Conservation (phyloP, 805 yeast species). For the Zygotorulaspora sp. region DNA sequence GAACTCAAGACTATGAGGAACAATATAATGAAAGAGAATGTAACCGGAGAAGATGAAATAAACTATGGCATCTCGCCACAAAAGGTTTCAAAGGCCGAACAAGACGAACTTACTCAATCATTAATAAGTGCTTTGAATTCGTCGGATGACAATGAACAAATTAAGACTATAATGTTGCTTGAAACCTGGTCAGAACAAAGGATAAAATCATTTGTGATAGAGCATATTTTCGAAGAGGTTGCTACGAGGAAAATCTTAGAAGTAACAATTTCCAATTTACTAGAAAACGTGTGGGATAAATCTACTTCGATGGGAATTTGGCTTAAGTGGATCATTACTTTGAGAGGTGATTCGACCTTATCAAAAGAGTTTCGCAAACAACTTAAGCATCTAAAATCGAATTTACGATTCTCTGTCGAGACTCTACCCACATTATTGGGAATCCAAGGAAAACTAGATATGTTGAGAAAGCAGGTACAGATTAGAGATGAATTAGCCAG, state of each 20-base stretch:
- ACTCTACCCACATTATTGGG: slow-evolving; percentile 66
- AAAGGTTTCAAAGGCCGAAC: slow-evolving; percentile 25
- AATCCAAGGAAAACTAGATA: slow-evolving; percentile 78
- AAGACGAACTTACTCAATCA: slow-evolving; percentile 25
- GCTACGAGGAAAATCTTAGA: slow-evolving; percentile 44
- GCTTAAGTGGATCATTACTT: slow-evolving; percentile 75
- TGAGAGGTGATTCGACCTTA: slow-evolving; percentile 44
- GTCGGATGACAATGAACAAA: slow-evolving; percentile 24
- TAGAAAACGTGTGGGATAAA: slow-evolving; percentile 33
- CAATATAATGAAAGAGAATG: slow-evolving; percentile 18
- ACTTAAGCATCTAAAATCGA: slow-evolving; percentile 52
- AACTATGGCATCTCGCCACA: slow-evolving; percentile 16
- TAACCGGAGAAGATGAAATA: slow-evolving; percentile 10
- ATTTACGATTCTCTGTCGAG: slow-evolving; percentile 53
- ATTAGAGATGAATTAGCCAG: slow-evolving; percentile 53
- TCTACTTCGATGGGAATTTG: slow-evolving; percentile 44
- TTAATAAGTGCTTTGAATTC: slow-evolving; percentile 32
- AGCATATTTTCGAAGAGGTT: slow-evolving; percentile 38
- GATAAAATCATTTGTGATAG: slow-evolving; percentile 32
- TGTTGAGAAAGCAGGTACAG: slow-evolving; percentile 69
- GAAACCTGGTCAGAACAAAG: slow-evolving; percentile 30
- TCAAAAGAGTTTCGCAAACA: slow-evolving; percentile 36
- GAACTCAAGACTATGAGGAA: slow-evolving; percentile 21
- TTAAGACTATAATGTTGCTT: slow-evolving; percentile 24
- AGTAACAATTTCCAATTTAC: slow-evolving; percentile 43